Conservation (phyloP, 306 rosid genomes). For the Purshia tridentata region DNA sequence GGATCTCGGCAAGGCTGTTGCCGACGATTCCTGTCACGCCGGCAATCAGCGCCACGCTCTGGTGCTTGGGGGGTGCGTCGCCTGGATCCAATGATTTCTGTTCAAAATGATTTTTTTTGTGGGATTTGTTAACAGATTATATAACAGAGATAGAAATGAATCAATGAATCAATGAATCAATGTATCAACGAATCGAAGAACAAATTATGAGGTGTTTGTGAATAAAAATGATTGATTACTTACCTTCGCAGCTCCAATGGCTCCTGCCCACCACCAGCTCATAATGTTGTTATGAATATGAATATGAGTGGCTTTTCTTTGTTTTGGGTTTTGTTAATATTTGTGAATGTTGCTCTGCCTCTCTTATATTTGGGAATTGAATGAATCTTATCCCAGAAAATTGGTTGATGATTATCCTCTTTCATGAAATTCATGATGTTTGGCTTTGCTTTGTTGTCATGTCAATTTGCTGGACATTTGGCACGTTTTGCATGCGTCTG, state of each 20-base stretch:
- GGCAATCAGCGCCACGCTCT: constrained; percentile 39
- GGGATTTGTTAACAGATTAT: neutral
- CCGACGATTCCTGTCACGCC: constrained; percentile 57
- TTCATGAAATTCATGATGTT: neutral
- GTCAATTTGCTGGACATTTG: neutral
- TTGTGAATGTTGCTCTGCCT: neutral
- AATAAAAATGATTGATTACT: neutral
- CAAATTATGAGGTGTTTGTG: neutral
- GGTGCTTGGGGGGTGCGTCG: constrained; percentile 14
- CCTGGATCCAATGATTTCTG: constrained; percentile 20
- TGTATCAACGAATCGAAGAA: neutral
- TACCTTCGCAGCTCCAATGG: constrained; percentile 42
- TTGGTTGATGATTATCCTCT: neutral
- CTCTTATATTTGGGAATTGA: neutral
- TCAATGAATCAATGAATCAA: no score
- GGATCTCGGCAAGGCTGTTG: constrained; percentile 61
- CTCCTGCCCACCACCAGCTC: constrained; percentile 55
- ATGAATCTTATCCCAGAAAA: neutral
- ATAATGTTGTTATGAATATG: constrained; percentile 2
- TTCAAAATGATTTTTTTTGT: neutral
- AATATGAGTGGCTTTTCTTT: no score
- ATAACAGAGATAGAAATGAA: neutral
- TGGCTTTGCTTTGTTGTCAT: neutral
- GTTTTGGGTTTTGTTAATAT: no score
- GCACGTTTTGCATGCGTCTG: neutral